Base-by-base conservation (phyloP, 2,329 filamentous ascomycete species). In the Colletotrichum camelliae region DNA sequence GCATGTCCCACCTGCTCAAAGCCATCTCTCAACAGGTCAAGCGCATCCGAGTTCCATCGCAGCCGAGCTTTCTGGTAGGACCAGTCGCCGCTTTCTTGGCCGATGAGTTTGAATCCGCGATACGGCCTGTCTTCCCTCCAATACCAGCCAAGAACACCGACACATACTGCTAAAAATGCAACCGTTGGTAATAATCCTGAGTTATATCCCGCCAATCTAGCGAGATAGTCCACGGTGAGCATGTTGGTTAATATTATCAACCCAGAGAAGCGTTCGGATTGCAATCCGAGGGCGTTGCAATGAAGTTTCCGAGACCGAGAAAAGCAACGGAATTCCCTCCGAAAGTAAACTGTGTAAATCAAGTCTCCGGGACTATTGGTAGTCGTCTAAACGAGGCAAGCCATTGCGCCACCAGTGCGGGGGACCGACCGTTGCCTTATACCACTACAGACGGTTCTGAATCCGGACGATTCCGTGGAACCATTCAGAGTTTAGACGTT, bases 121-220 rank as follows among this genome's bases (percentile, higher is more conserved):
- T 66, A 67, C 5, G 69, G 61, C 24, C 39, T 72, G n/a, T 72
- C 69, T 18, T 72, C 69, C 6, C 69, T 61, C 43, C 29, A 58
- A 8, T 66, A 15, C 69, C 69, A 72, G 29, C 21, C 29, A 9
- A 72, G 33, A 29, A 58, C 6, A 24, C 15, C 21, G 1, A 67
- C 21, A 15, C 10, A 31, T 4, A 52, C 2, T 7, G 6, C 43
- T 3, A 52, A 24, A 24, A 52, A 21, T 7, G n/a, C n/a, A 13
- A 52, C 1, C 2, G 3, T 13, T 13, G 43, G 43, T 7, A 52
- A n/a, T 52, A 52, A 21, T 52, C 43, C 43, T 10, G 43, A n/a
- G 7, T 13, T 21, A 12, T 13, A 13, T 13, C 10, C 43, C 43
- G 43, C 43, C 43, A 52, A 24, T 52, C n/a, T n/a, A 10, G 10